Conservation (phyloP, 352 stramenopile genomes). For the Globisporangium uncinulatum region DNA sequence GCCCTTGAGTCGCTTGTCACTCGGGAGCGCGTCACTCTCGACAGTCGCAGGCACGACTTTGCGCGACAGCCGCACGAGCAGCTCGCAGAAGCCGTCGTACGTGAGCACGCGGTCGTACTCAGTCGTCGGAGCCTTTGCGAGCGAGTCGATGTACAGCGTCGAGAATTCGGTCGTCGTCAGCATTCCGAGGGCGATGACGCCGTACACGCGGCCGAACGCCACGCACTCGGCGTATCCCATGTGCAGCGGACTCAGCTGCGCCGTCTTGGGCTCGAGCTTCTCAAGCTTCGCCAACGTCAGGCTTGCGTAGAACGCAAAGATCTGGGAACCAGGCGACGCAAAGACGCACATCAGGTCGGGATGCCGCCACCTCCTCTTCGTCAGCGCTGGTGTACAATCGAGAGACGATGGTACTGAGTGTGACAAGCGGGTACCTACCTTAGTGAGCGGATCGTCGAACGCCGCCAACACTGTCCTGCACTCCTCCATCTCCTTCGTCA, state of each 20-base stretch:
- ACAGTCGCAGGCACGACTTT: conserved; percentile 24
- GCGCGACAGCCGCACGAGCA: conserved; percentile 54
- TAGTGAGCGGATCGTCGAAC: conserved; percentile 62
- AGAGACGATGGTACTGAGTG: background rate
- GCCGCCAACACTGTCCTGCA: conserved; percentile 48
- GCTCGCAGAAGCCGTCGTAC: conserved; percentile 53
- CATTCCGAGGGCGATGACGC: conserved; percentile 67
- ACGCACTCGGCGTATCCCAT: conserved; percentile 70
- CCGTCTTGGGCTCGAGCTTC: conserved; percentile 58
- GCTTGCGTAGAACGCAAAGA: conserved; percentile 54
- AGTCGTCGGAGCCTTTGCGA: conserved; percentile 42
- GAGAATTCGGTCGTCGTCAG: conserved; percentile 77
- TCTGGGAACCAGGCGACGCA: conserved; percentile 12
- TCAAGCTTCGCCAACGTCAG: conserved; percentile 49
- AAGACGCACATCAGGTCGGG: background rate
- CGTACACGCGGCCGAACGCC: conserved; percentile 65
- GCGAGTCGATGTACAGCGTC: conserved; percentile 67
- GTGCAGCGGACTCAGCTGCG: conserved; percentile 34
- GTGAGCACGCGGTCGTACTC: conserved; percentile 64
- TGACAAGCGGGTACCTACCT: conserved; percentile 16
- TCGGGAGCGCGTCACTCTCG: conserved; percentile 18
- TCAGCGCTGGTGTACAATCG: too few relatives aligned
- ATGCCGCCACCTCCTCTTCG: too few relatives aligned
- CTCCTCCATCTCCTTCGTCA: conserved; percentile 55
- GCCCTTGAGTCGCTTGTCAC: conserved; percentile 59